phyloP scores from a whole-genome alignment of 176 grass and related monocot genomes.

The Sorghum bicolor region DNA sequence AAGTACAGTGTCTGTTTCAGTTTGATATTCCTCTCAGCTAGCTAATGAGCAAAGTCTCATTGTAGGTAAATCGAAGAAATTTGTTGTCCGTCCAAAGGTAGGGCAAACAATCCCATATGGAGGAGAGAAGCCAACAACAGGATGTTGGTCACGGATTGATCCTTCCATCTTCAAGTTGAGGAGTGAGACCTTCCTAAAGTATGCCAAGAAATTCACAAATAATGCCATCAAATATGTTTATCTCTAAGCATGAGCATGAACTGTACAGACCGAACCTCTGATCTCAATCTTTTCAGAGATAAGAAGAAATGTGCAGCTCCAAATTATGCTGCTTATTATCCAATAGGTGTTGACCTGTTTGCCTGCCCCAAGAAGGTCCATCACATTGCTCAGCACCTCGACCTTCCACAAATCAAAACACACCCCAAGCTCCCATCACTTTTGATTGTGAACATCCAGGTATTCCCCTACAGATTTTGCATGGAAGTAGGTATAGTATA shows the following conservation, averaged over 20 bases:
- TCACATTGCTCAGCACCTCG: slow-evolving; percentile 90
- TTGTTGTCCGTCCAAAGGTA: slow-evolving; percentile 66
- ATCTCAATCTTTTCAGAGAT: slow-evolving; percentile 59
- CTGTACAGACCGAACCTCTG: slow-evolving; percentile 4
- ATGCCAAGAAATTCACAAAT: slow-evolving; percentile 11
- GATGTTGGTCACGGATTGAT: slow-evolving; percentile 78
- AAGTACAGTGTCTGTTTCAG: slow-evolving; percentile 11
- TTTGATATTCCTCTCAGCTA: background rate
- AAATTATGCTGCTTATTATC: slow-evolving; percentile 93
- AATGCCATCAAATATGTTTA: background rate
- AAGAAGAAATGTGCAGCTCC: slow-evolving; percentile 83
- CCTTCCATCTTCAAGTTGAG: slow-evolving; percentile 88
- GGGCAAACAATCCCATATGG: slow-evolving; percentile 55
- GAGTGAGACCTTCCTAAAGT: slow-evolving; percentile 89
- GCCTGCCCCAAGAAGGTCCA: slow-evolving; percentile 67
- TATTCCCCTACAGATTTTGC: slow-evolving; percentile 23
- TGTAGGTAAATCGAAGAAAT: slow-evolving; percentile 81
- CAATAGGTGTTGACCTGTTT: slow-evolving; percentile 92
- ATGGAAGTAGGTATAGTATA: background rate
- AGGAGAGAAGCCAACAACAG: slow-evolving; percentile 48
- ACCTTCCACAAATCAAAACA: slow-evolving; percentile 70
- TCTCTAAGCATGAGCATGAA: background rate
- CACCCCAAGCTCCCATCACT: slow-evolving; percentile 79
- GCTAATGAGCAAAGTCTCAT: slow-evolving; percentile 2
- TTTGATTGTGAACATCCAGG: slow-evolving; percentile 93